phyloP scores from a whole-genome alignment of 306 rosid species.

The Ochetophila trinervis region DNA sequence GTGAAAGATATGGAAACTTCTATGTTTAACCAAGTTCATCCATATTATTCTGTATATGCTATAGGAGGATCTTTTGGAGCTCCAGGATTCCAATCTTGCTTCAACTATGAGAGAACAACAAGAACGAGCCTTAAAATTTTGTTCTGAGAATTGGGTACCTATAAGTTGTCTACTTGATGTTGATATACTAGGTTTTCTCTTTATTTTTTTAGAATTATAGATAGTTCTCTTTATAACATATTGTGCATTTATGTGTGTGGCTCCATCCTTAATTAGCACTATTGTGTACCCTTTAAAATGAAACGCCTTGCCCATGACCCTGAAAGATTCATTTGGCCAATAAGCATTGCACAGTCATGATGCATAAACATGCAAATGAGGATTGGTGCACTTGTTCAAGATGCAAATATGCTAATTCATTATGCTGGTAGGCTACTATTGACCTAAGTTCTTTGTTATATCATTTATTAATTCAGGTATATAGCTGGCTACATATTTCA shows the following conservation, averaged over 20 bases:
- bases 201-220: not conserved
- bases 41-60: conserved; percentile 26
- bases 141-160: conserved; percentile 89
- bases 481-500: not conserved
- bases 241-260: conserved; percentile 11
- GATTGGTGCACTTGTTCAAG: conserved; percentile 75
- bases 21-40: not conserved
- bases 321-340: conserved; percentile 85
- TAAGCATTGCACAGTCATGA: conserved; percentile 84
- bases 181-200: conserved; percentile 8
- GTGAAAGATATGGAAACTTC: not conserved
- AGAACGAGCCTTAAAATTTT: conserved; percentile 60
- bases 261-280: conserved; percentile 53
- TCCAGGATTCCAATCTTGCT: conserved; percentile 78
- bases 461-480: not conserved
- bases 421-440: conserved; percentile 65
- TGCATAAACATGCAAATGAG: conserved; percentile 75
- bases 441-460: conserved; percentile 13
- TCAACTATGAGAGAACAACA: conserved; percentile 67
- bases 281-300: conserved; percentile 72
- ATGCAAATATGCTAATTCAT: conserved; percentile 81
- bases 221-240: not conserved
- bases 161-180: conserved; percentile 23
- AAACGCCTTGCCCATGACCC: conserved; percentile 82
- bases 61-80: conserved; percentile 83